Evolutionary conservation across 2,329 filamentous ascomycete species (phyloP), one percentile per base, ranked within the genome.

Genomic region (Endoconidiophora laricicola): DNA sequence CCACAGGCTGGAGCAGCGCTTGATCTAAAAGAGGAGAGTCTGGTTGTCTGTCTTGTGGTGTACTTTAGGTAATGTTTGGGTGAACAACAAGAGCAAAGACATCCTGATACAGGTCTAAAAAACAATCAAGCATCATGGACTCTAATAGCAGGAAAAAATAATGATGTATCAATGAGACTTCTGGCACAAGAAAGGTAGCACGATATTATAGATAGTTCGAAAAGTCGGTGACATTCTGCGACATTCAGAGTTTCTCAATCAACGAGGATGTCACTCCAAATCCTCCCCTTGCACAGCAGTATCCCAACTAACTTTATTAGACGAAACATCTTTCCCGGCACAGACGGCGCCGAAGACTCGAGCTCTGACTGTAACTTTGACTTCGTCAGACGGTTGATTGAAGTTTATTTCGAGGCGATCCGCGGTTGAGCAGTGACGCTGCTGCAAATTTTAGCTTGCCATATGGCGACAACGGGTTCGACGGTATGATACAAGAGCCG

Each of bases 1-100:
- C 58, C 71, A 68, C 73, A 55, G 61, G 64, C 10, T 65, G 62
- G 12, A 61, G 63, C 3, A 39, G 38, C 20, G 38, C 4, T 69
- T 3, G 71, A 72, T 53, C 61, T 71, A 26, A 73, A 72, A 55
- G 69, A 69, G 54, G 59, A 59, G 1, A 62, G 59, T 52, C 60
- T 61, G 38, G 56, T 62, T 18, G 9, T 23, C 9, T n/a, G 4
- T 33, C 9, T 12, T 33, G 29, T 12, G 12, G 29, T 33, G 29
- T 29, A 10, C 7, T 29, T 7, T 29, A 6, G 12, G 26, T 29
- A 9, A 29, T 29, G 26, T 10, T 10, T 29, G 26, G 26, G 26
- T 10, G 26, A 29, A 29, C 26, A 3, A 29, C 24, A 2, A 29
- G 26, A 29, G 26, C 26, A 29, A 29, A 29, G 5, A 29, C 26